phyloP scores from a whole-genome alignment of 192 early-diverging fungal genomes.

The Podila epicladia region DNA sequence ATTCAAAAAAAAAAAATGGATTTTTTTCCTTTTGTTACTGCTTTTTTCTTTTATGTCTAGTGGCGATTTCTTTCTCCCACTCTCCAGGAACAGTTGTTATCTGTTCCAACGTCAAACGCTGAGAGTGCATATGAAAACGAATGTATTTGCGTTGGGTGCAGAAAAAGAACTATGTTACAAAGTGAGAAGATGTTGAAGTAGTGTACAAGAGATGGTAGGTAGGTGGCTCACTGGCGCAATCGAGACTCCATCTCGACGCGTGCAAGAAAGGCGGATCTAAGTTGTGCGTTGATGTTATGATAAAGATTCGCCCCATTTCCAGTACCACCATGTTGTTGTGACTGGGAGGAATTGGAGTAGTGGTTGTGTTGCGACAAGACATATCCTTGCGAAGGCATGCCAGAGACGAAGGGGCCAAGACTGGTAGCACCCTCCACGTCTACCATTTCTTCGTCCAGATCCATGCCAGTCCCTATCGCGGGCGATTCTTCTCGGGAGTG shows the following conservation, averaged over 20 bases:
- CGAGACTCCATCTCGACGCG: constrained; percentile 24
- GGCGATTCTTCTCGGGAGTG: constrained; percentile 30
- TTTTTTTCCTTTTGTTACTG: too few species aligned
- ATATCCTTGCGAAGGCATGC: background rate
- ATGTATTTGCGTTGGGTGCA: too few species aligned
- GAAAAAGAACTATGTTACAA: background rate
- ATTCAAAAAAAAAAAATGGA: too few species aligned
- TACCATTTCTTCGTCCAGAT: constrained; percentile 50
- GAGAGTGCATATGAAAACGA: too few species aligned
- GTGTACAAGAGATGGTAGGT: background rate
- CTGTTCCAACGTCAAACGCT: too few species aligned
- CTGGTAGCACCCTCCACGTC: constrained; percentile 6
- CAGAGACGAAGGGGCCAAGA: background rate
- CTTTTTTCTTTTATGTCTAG: too few species aligned
- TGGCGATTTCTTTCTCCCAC: too few species aligned
- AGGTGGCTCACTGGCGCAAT: background rate
- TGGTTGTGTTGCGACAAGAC: background rate
- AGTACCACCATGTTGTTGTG: background rate
- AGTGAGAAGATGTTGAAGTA: background rate
- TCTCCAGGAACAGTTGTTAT: too few species aligned
- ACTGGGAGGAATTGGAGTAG: background rate
- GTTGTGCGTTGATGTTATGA: constrained; percentile 40
- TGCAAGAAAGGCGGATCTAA: constrained; percentile 38
- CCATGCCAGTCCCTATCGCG: constrained; percentile 43
- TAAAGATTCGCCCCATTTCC: constrained; percentile 8